Evolutionary conservation across 495 filamentous ascomycete genomes (phyloP).

Genomic region (Aspergillus indologenus): DNA sequence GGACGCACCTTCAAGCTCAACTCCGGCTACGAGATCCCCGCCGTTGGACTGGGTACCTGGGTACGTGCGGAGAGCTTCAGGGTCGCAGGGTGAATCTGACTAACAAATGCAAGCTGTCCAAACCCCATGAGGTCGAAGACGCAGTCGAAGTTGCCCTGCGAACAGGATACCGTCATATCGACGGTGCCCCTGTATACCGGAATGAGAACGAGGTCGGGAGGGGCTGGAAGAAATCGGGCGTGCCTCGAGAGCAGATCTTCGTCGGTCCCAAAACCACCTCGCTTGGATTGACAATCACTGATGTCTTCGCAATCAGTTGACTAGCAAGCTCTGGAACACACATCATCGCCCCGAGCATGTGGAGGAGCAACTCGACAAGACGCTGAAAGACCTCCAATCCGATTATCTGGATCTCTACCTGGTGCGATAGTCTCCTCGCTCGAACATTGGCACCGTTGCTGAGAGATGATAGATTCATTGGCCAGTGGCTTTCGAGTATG

Average conservation of each 20-base stretch:
- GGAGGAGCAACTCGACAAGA: slow-evolving; percentile 41
- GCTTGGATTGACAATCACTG: not conserved
- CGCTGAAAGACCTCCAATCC: slow-evolving; percentile 40
- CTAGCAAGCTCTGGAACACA: slow-evolving; percentile 46
- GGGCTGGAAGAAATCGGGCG: slow-evolving; percentile 40
- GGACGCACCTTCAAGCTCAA: slow-evolving; percentile 40
- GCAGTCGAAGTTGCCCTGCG: slow-evolving; percentile 48
- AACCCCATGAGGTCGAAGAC: slow-evolving; percentile 46
- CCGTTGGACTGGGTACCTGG: slow-evolving; percentile 35
- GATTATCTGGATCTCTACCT: slow-evolving; percentile 44
- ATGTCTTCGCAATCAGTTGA: slow-evolving; percentile 20
- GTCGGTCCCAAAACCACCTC: slow-evolving; percentile 19
- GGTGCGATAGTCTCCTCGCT: slow-evolving; percentile 32
- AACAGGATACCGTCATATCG: slow-evolving; percentile 47
- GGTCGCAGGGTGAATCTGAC: not conserved
- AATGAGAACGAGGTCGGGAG: slow-evolving; percentile 46
- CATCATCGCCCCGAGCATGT: slow-evolving; percentile 42
- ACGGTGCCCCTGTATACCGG: slow-evolving; percentile 36
- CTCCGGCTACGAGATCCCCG: slow-evolving; percentile 40
- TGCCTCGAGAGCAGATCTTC: slow-evolving; percentile 43
- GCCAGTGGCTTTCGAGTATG: slow-evolving; percentile 60
- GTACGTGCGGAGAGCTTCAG: slow-evolving; percentile 13
- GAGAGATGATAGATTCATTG: slow-evolving; percentile 32
- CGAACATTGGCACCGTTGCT: not conserved
- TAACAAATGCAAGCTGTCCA: slow-evolving; percentile 43